Base-by-base conservation (phyloP, 257 asterid genomes). In the Phtheirospermum japonicum region DNA sequence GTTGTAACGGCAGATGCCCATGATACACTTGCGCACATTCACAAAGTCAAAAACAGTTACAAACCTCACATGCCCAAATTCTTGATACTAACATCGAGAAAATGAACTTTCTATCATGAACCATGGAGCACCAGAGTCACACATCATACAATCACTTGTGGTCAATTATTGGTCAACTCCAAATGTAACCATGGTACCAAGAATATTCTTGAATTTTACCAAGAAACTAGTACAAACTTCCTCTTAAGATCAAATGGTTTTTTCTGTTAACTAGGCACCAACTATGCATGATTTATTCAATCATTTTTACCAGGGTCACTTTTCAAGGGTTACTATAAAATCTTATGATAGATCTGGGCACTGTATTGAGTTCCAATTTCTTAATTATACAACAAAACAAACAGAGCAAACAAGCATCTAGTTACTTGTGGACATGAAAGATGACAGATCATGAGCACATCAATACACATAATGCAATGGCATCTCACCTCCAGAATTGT, bases 401-500 rank as follows among this genome's bases (percentile, higher is more conserved):
- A 57, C 14, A 63, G 31, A 51, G 42, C 40, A 26, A 59, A 28
- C 9, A 62, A 19, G 63, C 13, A n/a, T 11, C 46, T 13, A 26
- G 26, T 65, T 32, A 9, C 31, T 37, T 30, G 53, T 59, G 62
- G 14, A 39, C 33, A 28, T 14, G 32, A 53, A 57, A 40, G 9
- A 40, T 14, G 40, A 48, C n/a, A 18, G 55, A 46, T 57, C 23
- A 57, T n/a, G 46, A 56, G 58, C 62, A 64, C 60, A 51, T 23
- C 17, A 33, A 36, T 48, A 43, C 61, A 64, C n/a, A n/a, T n/a
- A n/a, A n/a, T 72, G 26, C 46, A 48, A 60, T 18, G 52, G 51
- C 52, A 32, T 50, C 77, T 76, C 69, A 90, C 98, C 96, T 90
- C 98, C 64, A 90, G 83, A 69, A 90, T 90, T 7, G 96, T 90